Conservation (phyloP, 73 alveolate species). For the Diophrys sp. region DNA sequence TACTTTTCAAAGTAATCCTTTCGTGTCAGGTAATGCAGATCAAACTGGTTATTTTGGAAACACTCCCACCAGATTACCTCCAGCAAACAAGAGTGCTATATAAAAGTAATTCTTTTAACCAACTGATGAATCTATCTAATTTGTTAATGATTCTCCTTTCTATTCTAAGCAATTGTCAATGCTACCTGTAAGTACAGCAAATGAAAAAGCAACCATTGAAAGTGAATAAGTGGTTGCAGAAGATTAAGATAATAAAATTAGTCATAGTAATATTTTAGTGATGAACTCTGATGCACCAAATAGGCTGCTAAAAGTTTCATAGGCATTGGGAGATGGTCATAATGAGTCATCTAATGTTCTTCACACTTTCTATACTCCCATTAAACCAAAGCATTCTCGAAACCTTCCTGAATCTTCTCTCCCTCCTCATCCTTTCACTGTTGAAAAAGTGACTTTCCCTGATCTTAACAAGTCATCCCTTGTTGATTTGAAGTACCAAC, state of each 20-base stretch:
- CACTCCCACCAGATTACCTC: no score
- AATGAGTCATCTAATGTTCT: no score
- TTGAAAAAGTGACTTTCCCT: not conserved
- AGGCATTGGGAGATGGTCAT: not conserved
- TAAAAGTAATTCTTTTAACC: no score
- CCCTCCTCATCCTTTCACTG: not conserved
- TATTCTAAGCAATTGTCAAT: not conserved
- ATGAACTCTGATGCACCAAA: not conserved
- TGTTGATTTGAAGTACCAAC: not conserved
- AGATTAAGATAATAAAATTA: no score
- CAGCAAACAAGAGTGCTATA: not conserved
- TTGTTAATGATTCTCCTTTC: not conserved
- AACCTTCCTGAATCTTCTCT: not conserved
- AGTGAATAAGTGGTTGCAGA: not conserved
- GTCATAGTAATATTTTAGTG: not conserved
- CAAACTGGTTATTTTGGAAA: not conserved
- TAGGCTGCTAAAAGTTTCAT: not conserved
- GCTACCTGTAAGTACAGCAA: not conserved
- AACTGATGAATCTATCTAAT: not conserved
- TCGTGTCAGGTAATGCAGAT: no score
- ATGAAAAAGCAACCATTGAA: not conserved
- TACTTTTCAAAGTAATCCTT: not conserved
- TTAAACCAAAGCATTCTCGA: not conserved
- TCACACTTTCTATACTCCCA: not conserved
- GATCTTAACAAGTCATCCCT: not conserved